Evolutionary conservation across 257 asterid genomes (phyloP).

Genomic region (Solanum ahanhuiri): DNA sequence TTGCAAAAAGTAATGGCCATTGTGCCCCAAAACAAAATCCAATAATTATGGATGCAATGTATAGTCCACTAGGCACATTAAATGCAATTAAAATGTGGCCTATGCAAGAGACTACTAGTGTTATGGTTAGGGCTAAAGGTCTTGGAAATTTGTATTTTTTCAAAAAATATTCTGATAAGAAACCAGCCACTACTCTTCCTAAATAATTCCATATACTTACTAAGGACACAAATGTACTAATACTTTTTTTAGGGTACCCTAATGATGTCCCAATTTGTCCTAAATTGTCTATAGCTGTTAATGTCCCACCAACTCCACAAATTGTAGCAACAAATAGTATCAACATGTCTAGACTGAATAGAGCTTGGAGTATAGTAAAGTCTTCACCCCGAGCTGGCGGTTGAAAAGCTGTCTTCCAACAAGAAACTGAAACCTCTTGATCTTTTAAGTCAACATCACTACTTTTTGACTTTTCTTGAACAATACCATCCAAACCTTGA

Average conservation of each 20-base stretch:
- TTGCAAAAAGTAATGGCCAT: constrained; percentile 74
- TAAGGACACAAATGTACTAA: constrained; percentile 63
- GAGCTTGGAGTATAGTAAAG: constrained; percentile 68
- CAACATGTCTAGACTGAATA: constrained; percentile 54
- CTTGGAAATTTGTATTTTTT: constrained; percentile 56
- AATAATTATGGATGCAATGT: constrained; percentile 60
- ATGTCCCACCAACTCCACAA: constrained; percentile 74
- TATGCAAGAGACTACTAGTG: constrained; percentile 30
- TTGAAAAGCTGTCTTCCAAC: constrained; percentile 47
- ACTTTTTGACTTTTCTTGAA: neutral
- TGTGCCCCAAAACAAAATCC: constrained; percentile 88
- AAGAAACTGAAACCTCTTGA: constrained; percentile 30
- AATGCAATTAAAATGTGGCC: constrained; percentile 68
- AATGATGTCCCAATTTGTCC: constrained; percentile 60
- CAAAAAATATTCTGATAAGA: constrained; percentile 43
- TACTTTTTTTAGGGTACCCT: constrained; percentile 51
- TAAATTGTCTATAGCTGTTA: constrained; percentile 67
- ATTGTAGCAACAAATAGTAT: constrained; percentile 51
- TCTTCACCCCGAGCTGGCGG: constrained; percentile 66
- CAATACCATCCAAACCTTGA: neutral
- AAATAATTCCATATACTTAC: constrained; percentile 84
- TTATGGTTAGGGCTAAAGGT: constrained; percentile 42
- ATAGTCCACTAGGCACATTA: constrained; percentile 46
- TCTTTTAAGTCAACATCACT: neutral
- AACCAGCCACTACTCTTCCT: constrained; percentile 66